These are phyloP conservation scores for Edaphochlamys debaryana DNA, from an alignment of 139 green algal genomes.

Conservation along the genomic window DNA sequence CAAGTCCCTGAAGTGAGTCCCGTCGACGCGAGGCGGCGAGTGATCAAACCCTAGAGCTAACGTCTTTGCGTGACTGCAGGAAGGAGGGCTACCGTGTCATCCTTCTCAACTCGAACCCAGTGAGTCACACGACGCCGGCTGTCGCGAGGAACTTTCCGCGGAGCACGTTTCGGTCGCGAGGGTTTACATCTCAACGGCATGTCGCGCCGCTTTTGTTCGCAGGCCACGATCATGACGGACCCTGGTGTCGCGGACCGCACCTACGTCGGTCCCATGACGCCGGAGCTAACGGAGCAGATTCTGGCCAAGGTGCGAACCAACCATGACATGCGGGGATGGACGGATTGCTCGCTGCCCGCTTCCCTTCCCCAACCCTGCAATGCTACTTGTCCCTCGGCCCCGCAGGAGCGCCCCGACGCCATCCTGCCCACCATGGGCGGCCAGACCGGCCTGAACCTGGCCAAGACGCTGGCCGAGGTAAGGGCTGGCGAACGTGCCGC, in stretches of 20 bases:
- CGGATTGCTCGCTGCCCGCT: too few relatives aligned
- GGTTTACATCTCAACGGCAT: too few relatives aligned
- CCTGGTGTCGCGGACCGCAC: constrained; percentile 96
- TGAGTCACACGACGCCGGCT: too few relatives aligned
- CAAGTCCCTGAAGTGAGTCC: constrained; percentile 93
- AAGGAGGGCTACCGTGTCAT: constrained; percentile 97
- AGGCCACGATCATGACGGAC: constrained; percentile 99
- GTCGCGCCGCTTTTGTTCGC: constrained; percentile 13
- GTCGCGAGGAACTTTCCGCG: too few relatives aligned
- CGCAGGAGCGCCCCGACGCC: constrained; percentile 93
- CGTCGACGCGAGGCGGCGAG: neutral
- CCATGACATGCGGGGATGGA: too few relatives aligned
- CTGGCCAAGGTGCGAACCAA: constrained; percentile 64
- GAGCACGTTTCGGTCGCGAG: too few relatives aligned
- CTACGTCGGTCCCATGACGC: constrained; percentile 98
- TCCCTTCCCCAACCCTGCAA: too few relatives aligned
- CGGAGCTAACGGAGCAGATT: constrained; percentile 90
- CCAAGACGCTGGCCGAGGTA: constrained; percentile 92
- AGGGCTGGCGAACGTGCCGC: too few relatives aligned
- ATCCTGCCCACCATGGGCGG: constrained; percentile 99
- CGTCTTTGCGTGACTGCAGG: constrained; percentile 48
- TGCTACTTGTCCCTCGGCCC: too few relatives aligned
- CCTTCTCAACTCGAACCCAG: constrained; percentile 98
- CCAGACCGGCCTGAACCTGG: constrained; percentile 98
- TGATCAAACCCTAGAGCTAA: too few relatives aligned